Conservation (phyloP, 257 asterid genomes). For the Plantago elongata region DNA sequence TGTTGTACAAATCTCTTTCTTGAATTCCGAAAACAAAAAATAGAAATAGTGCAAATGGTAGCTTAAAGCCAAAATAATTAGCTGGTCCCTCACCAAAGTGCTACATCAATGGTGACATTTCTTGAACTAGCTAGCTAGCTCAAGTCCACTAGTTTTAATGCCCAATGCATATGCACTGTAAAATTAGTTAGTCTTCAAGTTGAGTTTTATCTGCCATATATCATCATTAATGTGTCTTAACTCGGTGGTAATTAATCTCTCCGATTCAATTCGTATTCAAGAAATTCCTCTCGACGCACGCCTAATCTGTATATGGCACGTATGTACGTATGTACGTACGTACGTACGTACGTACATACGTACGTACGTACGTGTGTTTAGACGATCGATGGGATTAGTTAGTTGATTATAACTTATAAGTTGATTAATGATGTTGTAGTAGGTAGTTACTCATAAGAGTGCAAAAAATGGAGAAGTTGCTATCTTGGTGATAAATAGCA, state of each 20-base stretch:
- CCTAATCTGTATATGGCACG: too few species aligned
- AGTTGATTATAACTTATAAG: neutral
- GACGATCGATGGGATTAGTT: too few species aligned
- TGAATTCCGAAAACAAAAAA: neutral
- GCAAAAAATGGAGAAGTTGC: conserved; percentile 1
- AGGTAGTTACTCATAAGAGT: neutral
- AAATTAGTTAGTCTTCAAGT: neutral
- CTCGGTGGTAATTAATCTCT: neutral
- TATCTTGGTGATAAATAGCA: conserved; percentile 17
- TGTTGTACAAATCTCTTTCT: neutral
- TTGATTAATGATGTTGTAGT: neutral
- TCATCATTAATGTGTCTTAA: neutral
- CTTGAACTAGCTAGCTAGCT: neutral
- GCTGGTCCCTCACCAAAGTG: conserved; percentile 5
- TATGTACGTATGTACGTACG: too few species aligned
- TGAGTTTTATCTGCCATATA: neutral
- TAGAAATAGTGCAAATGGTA: neutral
- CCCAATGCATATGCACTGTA: neutral
- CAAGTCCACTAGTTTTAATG: neutral
- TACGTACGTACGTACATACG: too few species aligned
- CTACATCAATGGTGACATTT: neutral
- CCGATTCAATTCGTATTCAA: neutral
- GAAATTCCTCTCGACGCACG: neutral
- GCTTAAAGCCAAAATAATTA: neutral
- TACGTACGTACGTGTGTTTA: too few species aligned